phyloP scores from a whole-genome alignment of 2,329 filamentous ascomycete genomes.

The Pleoardoris graminearum region DNA sequence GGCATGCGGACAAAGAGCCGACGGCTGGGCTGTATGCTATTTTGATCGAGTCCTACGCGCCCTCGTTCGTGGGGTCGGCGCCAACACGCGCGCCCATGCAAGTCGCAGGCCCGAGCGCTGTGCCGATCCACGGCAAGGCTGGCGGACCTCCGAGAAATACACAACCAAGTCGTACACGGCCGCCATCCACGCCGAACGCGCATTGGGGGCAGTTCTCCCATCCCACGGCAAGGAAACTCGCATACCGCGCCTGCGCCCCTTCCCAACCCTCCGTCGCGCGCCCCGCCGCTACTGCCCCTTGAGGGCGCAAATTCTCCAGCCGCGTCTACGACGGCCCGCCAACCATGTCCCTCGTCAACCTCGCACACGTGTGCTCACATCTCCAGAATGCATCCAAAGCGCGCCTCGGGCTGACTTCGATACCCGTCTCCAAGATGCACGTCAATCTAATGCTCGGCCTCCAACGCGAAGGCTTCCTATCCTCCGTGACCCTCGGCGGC shows the following conservation, averaged over 20 bases:
- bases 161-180: not conserved
- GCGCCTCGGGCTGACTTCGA: conserved; percentile 81
- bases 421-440: conserved; percentile 80
- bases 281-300: conserved; percentile 26
- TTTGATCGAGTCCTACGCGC: conserved; percentile 43
- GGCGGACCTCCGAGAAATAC: conserved; percentile 38
- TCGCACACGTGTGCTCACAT: conserved; percentile 84
- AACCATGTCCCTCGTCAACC: conserved; percentile 71
- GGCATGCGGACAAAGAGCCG: conserved; percentile 16
- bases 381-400: conserved; percentile 86
- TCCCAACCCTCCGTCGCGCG: not conserved
- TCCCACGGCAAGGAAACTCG: conserved; percentile 1
- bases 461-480: conserved; percentile 81
- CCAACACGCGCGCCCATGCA: conserved; percentile 14
- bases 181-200: not conserved
- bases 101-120: conserved; percentile 22
- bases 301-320: conserved; percentile 26
- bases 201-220: conserved; percentile 22
- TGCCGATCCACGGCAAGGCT: conserved; percentile 16
- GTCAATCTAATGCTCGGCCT: conserved; percentile 74
- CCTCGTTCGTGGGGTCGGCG: conserved; percentile 24
- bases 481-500: conserved; percentile 75
- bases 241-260: not conserved
- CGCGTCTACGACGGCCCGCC: conserved; percentile 12
- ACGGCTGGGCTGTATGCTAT: conserved; percentile 33